Percentiles rank a stretch among this genome's conserved stretches.
Conservation (phyloP, 257 asterid species). For the Perilla frutescens region DNA sequence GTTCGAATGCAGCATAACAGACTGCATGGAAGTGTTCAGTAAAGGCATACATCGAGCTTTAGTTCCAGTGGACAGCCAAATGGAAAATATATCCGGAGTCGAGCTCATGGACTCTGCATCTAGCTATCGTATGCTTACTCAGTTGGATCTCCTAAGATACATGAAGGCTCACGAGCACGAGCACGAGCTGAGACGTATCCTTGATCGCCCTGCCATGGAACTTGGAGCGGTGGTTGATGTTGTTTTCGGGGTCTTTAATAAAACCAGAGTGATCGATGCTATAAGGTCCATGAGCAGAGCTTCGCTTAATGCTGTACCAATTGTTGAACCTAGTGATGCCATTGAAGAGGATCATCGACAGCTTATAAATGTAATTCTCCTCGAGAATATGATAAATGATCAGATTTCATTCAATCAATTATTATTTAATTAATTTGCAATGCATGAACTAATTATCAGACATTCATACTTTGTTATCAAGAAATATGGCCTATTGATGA, state of each 20-base stretch:
- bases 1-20: slow-evolving; percentile 53
- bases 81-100: slow-evolving; percentile 68
- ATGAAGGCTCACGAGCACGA: slow-evolving; percentile 46
- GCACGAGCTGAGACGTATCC: slow-evolving; percentile 51
- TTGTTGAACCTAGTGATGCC: slow-evolving; percentile 47
- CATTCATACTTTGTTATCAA: no score
- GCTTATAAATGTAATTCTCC: slow-evolving; percentile 60
- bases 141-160: slow-evolving; percentile 78
- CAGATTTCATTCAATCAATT: no score
- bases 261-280: slow-evolving; percentile 66
- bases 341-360: slow-evolving; percentile 53
- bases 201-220: slow-evolving; percentile 44
- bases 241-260: slow-evolving; percentile 61
- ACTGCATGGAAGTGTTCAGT: slow-evolving; percentile 94
- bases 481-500: no score
- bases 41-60: slow-evolving; percentile 90
- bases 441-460: no score
- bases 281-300: slow-evolving; percentile 73
- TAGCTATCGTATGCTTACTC: slow-evolving; percentile 81
- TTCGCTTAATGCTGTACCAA: slow-evolving; percentile 71
- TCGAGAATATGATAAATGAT: no score
- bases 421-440: no score
- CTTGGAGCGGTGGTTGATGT: slow-evolving; percentile 55
- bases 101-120: slow-evolving; percentile 84
- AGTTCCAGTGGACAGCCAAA: slow-evolving; percentile 74